A percentile compares a stretch with the other conserved stretches of the same genome.
Evolutionary conservation across 495 filamentous ascomycete species (phyloP).

Genomic region (Podospora bellae-mahoneyi): DNA sequence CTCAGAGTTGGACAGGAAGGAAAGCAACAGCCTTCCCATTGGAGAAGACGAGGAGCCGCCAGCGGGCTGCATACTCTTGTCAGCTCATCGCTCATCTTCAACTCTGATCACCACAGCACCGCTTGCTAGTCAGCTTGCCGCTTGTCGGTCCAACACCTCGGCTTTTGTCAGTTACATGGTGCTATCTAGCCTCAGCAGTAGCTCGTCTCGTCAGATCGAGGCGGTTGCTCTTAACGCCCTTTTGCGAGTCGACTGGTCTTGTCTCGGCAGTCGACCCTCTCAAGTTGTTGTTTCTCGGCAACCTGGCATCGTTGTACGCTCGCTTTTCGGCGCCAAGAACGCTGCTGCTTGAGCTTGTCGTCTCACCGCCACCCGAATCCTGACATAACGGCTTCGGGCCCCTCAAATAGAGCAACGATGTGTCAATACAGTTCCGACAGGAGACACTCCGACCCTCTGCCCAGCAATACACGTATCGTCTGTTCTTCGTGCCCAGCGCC

Average conservation of each 20-base stretch:
- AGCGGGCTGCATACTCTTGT: constrained; percentile 7
- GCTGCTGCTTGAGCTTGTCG: not conserved
- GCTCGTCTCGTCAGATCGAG: not conserved
- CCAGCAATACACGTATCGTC: not conserved
- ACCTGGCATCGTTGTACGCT: not conserved
- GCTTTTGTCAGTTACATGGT: not conserved
- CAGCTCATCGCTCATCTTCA: not conserved
- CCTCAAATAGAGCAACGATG: not conserved
- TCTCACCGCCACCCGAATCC: constrained; percentile 10
- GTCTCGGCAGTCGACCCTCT: not conserved
- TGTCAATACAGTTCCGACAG: not conserved
- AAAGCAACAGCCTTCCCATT: not conserved
- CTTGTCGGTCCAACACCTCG: not conserved
- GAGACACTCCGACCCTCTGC: not conserved
- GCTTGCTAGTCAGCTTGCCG: constrained; percentile 2
- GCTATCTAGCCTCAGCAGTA: not conserved
- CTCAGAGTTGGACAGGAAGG: not conserved
- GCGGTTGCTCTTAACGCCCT: not conserved
- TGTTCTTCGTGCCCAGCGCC: not conserved
- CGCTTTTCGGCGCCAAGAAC: constrained; percentile 5
- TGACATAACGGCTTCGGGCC: not conserved
- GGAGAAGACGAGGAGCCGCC: not conserved
- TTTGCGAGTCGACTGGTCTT: not conserved
- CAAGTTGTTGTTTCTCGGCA: not conserved
- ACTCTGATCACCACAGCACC: not conserved